These are phyloP conservation scores for Candida freyschussii DNA, from an alignment of 1,139 yeast genomes.

Conservation along the genomic window DNA sequence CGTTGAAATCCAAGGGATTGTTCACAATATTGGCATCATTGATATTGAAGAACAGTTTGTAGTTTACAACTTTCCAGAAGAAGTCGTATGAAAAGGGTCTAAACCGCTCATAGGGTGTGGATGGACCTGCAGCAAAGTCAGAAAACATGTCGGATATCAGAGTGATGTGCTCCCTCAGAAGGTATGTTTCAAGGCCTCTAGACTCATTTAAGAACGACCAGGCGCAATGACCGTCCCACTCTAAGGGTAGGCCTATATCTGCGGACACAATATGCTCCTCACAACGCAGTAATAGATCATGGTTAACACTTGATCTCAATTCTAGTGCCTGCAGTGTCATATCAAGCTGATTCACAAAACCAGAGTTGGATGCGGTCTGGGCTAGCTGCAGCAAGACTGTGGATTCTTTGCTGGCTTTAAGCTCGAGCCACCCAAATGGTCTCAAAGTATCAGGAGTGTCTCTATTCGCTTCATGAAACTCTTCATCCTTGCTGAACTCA, in stretches of 20 bases:
- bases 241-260: slow-evolving; percentile 61
- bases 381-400: slow-evolving; percentile 44
- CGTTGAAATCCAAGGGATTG: slow-evolving; percentile 79
- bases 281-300: slow-evolving; percentile 69
- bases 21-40: slow-evolving; percentile 86
- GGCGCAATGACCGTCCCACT: slow-evolving; percentile 73
- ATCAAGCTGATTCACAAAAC: slow-evolving; percentile 53
- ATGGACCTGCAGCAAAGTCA: slow-evolving; percentile 76
- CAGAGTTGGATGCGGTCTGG: slow-evolving; percentile 49
- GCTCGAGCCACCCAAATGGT: slow-evolving; percentile 91
- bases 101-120: slow-evolving; percentile 68
- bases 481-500: slow-evolving; percentile 72
- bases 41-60: slow-evolving; percentile 65
- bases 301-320: slow-evolving; percentile 80
- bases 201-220: slow-evolving; percentile 64
- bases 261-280: slow-evolving; percentile 53
- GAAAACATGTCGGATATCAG: slow-evolving; percentile 66
- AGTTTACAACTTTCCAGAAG: slow-evolving; percentile 54
- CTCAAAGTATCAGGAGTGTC: slow-evolving; percentile 34
- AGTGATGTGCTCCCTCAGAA: slow-evolving; percentile 80
- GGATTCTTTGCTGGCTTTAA: slow-evolving; percentile 55
- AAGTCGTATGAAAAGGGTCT: slow-evolving; percentile 63
- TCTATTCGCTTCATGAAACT: slow-evolving; percentile 28
- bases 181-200: slow-evolving; percentile 50
- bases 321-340: slow-evolving; percentile 56